Evolutionary conservation across 1,284 basidiomycete genomes (phyloP), one percentile per base, ranked within the genome.

Genomic region (Cutaneotrichosporon cyanovorans): DNA sequence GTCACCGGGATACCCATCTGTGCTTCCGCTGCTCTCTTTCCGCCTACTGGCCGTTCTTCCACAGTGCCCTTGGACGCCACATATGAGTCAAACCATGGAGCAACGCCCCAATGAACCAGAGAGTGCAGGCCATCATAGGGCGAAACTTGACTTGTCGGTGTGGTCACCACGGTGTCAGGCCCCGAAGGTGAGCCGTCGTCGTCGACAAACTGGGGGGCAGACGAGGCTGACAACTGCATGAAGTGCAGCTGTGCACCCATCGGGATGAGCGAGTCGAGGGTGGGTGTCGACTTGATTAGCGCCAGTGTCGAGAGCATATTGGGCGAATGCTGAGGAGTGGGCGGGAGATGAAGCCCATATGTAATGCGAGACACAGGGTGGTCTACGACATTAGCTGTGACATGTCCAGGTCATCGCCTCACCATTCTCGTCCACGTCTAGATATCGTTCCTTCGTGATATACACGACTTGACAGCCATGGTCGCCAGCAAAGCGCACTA

Each of bases 1-100:
- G 93, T 92, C 77, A 96, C 89, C 5, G 95, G 93, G 48, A 98
- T 96, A 53, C 90, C 90, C 82, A 92, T 87, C 73, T 91, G 88
- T 40, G 61, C 61, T 25, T 79, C 80, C 60, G 86, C 86, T 10
- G 78, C 79, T 50, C 89, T 87, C 66, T 89, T 89, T 44, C 78
- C 77, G n/a, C 80, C 80, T 35, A 82, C 75, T 15, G 81, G 74
- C 3, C 84, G 84, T 4, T 65, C 66, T 9, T 47, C 37, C 18
- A 60, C 34, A 3, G 37, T 50, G 38, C 61, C 62, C 49, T 70
- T 66, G 40, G 76, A 75, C 42, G 68, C 74, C 23, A 96, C 89
- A 61, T 95, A 97, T 12, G 91, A 91, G 69, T 97, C 92, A 62
- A 98, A 97, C 84, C 90, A 97, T 0, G 93, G 92, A 55, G 96